phyloP scores from a whole-genome alignment of 805 yeast species.

The Limtongia smithiae region DNA sequence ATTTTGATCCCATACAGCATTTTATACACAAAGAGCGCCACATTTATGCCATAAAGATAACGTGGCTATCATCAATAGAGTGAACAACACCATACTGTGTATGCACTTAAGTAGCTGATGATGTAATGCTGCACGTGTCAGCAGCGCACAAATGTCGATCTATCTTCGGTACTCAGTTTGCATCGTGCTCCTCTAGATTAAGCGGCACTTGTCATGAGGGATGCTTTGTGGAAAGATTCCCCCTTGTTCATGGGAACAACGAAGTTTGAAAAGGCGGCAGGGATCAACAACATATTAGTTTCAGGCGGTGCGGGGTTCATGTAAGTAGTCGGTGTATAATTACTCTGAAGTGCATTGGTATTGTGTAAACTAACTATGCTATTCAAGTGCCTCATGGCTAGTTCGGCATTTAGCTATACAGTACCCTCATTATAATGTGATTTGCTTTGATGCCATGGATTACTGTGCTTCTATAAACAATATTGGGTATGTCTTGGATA shows the following conservation, averaged over 20 bases:
- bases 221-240: conserved; percentile 21
- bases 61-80: no score
- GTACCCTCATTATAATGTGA: conserved; percentile 37
- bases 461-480: conserved; percentile 44
- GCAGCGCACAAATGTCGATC: no score
- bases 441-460: conserved; percentile 47
- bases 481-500: conserved; percentile 33
- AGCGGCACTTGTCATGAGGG: no score
- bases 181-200: no score
- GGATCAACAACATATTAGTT: conserved; percentile 38
- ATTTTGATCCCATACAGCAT: background rate
- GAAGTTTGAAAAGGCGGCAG: conserved; percentile 5
- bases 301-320: conserved; percentile 61
- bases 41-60: background rate
- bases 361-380: background rate
- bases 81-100: no score
- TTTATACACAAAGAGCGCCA: background rate
- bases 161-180: no score
- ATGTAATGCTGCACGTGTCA: no score
- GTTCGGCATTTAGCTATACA: conserved; percentile 38
- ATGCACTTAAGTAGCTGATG: no score
- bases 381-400: conserved; percentile 45
- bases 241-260: conserved; percentile 23
- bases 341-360: background rate
- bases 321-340: conserved; percentile 25